phyloP scores from a whole-genome alignment of 176 grass and related monocot genomes.

The Raddia guianensis region DNA sequence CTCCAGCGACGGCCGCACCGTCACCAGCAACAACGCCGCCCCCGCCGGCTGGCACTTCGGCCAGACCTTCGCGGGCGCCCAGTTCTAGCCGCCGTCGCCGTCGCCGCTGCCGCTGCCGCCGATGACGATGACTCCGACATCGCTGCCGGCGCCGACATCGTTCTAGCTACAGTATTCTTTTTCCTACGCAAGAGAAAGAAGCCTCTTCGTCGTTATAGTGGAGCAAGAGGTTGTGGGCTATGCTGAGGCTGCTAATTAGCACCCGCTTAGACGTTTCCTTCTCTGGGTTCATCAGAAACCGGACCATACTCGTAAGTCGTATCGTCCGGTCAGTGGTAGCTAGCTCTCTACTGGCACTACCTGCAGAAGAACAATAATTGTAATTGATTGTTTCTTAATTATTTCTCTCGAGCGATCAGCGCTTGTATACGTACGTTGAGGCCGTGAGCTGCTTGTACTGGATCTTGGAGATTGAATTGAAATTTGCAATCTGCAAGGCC shows the following conservation, averaged over 20 bases:
- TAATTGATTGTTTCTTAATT: neutral
- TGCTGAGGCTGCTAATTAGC: constrained; percentile 67
- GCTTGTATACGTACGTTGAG: no score
- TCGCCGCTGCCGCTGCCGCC: neutral
- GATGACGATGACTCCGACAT: neutral
- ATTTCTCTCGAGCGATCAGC: neutral
- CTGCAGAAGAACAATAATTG: constrained; percentile 42
- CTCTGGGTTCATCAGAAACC: neutral
- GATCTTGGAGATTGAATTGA: neutral
- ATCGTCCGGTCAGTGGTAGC: neutral
- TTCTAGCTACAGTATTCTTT: constrained; percentile 8
- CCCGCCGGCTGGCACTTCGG: constrained; percentile 57
- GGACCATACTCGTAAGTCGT: neutral
- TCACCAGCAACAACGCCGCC: constrained; percentile 49
- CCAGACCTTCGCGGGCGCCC: constrained; percentile 51
- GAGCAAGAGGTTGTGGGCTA: constrained; percentile 44
- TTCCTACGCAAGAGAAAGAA: constrained; percentile 20
- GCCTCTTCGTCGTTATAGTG: constrained; percentile 52
- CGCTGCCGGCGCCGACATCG: neutral
- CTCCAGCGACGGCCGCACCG: constrained; percentile 58
- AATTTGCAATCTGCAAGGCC: constrained; percentile 35
- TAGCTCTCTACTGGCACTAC: neutral
- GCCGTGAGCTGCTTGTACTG: no score
- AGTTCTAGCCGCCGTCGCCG: constrained; percentile 29
- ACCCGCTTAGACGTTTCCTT: constrained; percentile 59